Base-by-base conservation (phyloP, 148 eudicot species). In the Amaranthus cruentus region DNA sequence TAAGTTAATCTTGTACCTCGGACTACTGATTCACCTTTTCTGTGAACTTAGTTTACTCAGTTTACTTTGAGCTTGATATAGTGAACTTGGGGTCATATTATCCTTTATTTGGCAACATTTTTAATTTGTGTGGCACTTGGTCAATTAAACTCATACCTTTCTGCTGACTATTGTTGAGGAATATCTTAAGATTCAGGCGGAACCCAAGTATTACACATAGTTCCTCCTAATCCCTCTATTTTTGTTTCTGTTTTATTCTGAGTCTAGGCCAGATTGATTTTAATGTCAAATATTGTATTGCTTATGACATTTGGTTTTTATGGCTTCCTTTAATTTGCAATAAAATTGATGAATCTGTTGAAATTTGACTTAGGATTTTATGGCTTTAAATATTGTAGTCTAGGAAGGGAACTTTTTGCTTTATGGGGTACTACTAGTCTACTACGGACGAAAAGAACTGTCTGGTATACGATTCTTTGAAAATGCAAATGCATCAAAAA, bases 61-160 rank as follows among this genome's bases (percentile, higher is more conserved):
- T n/a, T n/a, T 7, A 54, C 54, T 48, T 3, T 48, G 62, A 57
- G 64, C 14, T 57, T 55, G 70, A 69, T 49, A 72, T 73, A 74
- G 10, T 58, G 1, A 28, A 28, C 38, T 28, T 28, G 38, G 2
- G 38, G 38, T 28, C 38, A 28, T 28, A 28, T 28, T 28, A 28
- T 28, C 38, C 38, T 28, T 28, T 28, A 28, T 28, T 28, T 50
- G 48, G 51, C 14, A 6, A 47, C 4, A 43, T 12, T 4, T 66
- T 28, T 28, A 0, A 28, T 28, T 28, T 28, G 28, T 6, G 38
- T 38, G 9, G 7, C 28, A 65, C n/a, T 44, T 65, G n/a, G 38
- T 6, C 7, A 5, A 14, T 60, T 66, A 12, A 66, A 5, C 44
- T 60, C 12, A 8, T 8, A 47, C 43, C 12, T 60, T 28, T 59